Base-by-base conservation (phyloP, 1,284 basidiomycete genomes). In the Pyrrhoderma lamaoense region DNA sequence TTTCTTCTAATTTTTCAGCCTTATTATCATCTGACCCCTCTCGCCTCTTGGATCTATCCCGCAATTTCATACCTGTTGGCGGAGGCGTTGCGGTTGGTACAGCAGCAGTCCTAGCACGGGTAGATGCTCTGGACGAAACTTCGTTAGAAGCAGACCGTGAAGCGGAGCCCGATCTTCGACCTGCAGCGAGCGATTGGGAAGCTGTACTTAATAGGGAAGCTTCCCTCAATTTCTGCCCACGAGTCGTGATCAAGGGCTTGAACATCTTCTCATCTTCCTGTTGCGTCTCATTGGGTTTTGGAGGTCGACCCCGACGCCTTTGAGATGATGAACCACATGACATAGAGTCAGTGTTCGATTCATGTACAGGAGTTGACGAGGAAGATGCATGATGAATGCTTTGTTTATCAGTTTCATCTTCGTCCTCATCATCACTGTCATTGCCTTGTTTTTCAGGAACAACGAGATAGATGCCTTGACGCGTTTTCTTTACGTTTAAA, bases 391-490 rank as follows among this genome's bases (percentile, higher is more conserved):
- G 3, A 8, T 16, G n/a, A 5, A 7, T 22, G 16, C 16, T 16
- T 14, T 42, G 23, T 40, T 75, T 61, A 34, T 76, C 73, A 22
- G 71, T 61, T 36, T 65, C 65, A 53, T 66, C 67, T 50, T 73
- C 74, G 34, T 72, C 74, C 39, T 74, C 76, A 42, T 73, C 72
- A 25, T 71, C 70, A 16, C 76, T 74, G 54, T 71, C 74, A 47
- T 76, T 72, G 45, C 73, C 73, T 47, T 78, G 74, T 54, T 79
- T 75, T 47, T 70, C 68, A 54, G 76, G 70, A 50, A 83, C 70
- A 46, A 80, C 70, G 27, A 82, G 82, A 63, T 89, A 89, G 5
- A 89, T 85, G 37, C 86, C 85, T 38, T 85, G 74, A 37, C 85
- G 77, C 42, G 85, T 89, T 54, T 86, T 72, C 35, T 86, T 74